Percentiles rank a stretch among this genome's conserved stretches.
phyloP scores from a whole-genome alignment of 2,329 filamentous ascomycete species.

The Penicillium janthinellum region DNA sequence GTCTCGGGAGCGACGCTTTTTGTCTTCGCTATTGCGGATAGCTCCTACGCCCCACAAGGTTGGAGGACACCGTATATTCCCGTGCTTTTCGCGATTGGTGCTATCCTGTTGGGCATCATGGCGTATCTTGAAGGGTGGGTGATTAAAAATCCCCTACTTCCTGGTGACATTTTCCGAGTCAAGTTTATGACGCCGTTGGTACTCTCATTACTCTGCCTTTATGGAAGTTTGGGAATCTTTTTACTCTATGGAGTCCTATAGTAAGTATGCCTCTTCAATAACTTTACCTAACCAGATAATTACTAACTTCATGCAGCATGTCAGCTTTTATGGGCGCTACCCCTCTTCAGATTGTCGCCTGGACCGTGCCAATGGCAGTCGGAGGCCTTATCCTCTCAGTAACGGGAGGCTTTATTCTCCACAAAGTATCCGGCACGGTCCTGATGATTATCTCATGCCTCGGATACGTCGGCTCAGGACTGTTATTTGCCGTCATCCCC shows the following conservation, averaged over 20 bases:
- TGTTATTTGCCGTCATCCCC: slow-evolving; percentile 68
- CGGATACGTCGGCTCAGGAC: slow-evolving; percentile 59
- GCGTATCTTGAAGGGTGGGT: slow-evolving; percentile 75
- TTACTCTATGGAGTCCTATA: slow-evolving; percentile 71
- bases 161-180: slow-evolving; percentile 68
- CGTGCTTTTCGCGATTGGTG: slow-evolving; percentile 64
- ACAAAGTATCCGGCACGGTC: slow-evolving; percentile 64
- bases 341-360: slow-evolving; percentile 66
- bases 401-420: slow-evolving; percentile 66
- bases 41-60: slow-evolving; percentile 65
- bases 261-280: slow-evolving; percentile 44
- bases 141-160: slow-evolving; percentile 67
- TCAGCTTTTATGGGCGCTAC: slow-evolving; percentile 60
- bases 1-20: slow-evolving; percentile 68
- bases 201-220: slow-evolving; percentile 64
- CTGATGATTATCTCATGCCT: slow-evolving; percentile 64
- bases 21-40: slow-evolving; percentile 75
- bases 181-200: slow-evolving; percentile 68
- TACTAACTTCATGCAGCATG: slow-evolving; percentile 50
- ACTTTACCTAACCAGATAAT: no score
- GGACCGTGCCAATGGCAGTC: slow-evolving; percentile 67
- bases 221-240: slow-evolving; percentile 69
- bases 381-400: slow-evolving; percentile 68
- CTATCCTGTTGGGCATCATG: slow-evolving; percentile 60
- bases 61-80: slow-evolving; percentile 76